Conservation (phyloP, 148 eudicot genomes). For the Fagopyrum tataricum region DNA sequence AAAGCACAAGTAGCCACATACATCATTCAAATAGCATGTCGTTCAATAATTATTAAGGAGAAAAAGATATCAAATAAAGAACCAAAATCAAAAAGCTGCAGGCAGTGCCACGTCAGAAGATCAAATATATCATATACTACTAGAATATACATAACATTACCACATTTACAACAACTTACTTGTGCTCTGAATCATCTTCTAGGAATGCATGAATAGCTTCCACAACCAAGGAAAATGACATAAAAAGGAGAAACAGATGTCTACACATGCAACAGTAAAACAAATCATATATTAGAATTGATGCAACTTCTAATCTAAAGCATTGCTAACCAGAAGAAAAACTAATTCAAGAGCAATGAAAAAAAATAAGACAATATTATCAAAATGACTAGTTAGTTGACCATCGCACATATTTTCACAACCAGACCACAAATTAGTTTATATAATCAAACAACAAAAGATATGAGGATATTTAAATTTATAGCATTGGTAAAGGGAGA, state of each 20-base stretch:
- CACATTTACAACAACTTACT: conserved; percentile 47
- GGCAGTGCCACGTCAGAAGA: background rate
- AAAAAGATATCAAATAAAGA: background rate
- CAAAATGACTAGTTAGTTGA: too few species aligned
- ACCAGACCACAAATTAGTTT: background rate
- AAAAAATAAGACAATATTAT: background rate
- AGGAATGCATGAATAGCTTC: conserved; percentile 96
- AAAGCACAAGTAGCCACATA: too few species aligned
- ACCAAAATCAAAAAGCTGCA: too few species aligned
- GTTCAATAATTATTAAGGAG: background rate
- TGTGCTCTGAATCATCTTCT: conserved; percentile 99
- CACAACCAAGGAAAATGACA: conserved; percentile 96
- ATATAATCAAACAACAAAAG: conserved; percentile 3
- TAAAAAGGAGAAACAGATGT: conserved; percentile 94
- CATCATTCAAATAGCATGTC: too few species aligned
- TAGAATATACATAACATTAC: background rate
- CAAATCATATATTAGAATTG: conserved; percentile 22
- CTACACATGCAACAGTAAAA: conserved; percentile 57
- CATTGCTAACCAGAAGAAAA: background rate
- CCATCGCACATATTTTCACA: background rate
- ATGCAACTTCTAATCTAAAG: background rate
- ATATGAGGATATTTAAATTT: conserved; percentile 28
- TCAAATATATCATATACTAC: background rate
- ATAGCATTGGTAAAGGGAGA: conserved; percentile 97
- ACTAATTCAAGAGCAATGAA: background rate